These are phyloP conservation scores for Yarrowia galli DNA, from an alignment of 1,139 yeast genomes.

Conservation along the genomic window DNA sequence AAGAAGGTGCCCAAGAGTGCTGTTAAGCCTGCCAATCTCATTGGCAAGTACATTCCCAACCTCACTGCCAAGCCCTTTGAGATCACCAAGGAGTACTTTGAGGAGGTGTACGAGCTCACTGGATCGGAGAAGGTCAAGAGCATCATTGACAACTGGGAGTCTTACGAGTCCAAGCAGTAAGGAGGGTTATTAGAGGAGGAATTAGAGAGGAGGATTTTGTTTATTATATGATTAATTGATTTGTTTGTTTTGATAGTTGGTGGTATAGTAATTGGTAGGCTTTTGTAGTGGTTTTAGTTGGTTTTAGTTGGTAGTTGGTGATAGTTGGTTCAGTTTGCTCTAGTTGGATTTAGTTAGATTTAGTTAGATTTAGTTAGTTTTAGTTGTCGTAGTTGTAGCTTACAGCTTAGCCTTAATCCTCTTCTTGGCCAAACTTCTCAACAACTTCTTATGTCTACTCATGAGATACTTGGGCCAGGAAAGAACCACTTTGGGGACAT, in stretches of 20 bases:
- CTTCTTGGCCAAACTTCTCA: neutral
- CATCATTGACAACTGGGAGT: constrained; percentile 94
- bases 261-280: neutral
- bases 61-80: constrained; percentile 97
- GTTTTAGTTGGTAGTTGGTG: too few species aligned
- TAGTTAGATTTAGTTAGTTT: too few species aligned
- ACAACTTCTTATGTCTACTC: constrained; percentile 10
- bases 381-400: neutral
- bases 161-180: constrained; percentile 56
- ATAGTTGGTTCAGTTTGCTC: too few species aligned
- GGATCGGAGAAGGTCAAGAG: constrained; percentile 88
- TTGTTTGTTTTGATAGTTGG: neutral
- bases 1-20: constrained; percentile 96
- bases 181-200: neutral
- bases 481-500: constrained; percentile 1
- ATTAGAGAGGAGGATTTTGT: constrained; percentile 14
- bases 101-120: constrained; percentile 92
- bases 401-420: neutral
- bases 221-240: neutral
- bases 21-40: constrained; percentile 90
- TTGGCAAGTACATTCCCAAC: constrained; percentile 96
- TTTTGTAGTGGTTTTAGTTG: too few species aligned
- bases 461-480: constrained; percentile 22
- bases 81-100: constrained; percentile 94
- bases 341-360: too few species aligned